Conservation (phyloP, 257 asterid species). For the Solanum chiquidenum region DNA sequence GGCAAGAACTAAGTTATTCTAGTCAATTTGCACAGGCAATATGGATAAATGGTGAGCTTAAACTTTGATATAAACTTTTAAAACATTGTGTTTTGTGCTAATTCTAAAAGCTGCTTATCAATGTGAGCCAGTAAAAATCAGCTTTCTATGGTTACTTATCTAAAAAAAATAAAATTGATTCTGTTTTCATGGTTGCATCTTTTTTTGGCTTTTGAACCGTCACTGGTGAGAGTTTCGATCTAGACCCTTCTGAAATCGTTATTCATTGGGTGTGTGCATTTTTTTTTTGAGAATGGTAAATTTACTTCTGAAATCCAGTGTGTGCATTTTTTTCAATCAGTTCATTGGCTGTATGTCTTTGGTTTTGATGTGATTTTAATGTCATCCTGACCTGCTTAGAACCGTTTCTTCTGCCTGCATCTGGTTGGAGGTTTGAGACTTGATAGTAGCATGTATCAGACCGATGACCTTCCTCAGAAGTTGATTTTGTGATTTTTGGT, state of each 20-base stretch:
- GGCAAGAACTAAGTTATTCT: slow-evolving; percentile 64
- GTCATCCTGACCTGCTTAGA: not conserved
- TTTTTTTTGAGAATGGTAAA: not conserved
- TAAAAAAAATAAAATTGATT: not conserved
- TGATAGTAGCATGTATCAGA: not conserved
- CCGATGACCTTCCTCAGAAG: not conserved
- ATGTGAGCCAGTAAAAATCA: not conserved
- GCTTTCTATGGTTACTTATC: not conserved
- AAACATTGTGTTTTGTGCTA: not conserved
- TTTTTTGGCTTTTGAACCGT: not conserved
- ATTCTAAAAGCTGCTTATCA: not conserved
- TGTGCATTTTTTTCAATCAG: not conserved
- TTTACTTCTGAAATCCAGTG: not conserved
- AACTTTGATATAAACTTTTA: not conserved
- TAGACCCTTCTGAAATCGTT: not conserved
- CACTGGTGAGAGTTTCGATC: not conserved
- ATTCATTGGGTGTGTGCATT: not conserved
- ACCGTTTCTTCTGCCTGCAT: not conserved
- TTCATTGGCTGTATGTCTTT: not conserved
- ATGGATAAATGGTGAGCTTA: slow-evolving; percentile 61
- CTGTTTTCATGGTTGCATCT: not conserved
- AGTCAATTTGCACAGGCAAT: slow-evolving; percentile 82
- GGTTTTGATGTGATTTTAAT: not conserved
- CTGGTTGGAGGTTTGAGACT: not conserved
- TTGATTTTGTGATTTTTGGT: not conserved